Percentiles rank a stretch among this genome's conserved stretches.
Evolutionary conservation across 345 rosid species (phyloP).

Genomic region (Eucalyptus rudis): DNA sequence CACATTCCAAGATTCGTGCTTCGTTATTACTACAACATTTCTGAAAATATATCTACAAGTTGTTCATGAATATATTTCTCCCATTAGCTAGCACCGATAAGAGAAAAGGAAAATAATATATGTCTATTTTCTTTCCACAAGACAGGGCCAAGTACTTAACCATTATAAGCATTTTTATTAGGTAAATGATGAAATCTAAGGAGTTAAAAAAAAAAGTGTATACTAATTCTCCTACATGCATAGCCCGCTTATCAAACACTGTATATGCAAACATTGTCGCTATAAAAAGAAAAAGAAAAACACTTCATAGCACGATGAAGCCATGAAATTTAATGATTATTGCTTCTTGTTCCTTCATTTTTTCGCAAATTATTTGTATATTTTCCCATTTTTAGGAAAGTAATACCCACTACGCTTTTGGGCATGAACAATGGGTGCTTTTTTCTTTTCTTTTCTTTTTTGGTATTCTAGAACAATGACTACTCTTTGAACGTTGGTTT

Average conservation of each 20-base stretch:
- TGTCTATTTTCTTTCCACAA: neutral
- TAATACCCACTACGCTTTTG: neutral
- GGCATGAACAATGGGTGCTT: neutral
- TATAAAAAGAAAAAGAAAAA: neutral
- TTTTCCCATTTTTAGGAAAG: neutral
- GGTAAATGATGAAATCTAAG: neutral
- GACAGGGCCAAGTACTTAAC: neutral
- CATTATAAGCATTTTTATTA: neutral
- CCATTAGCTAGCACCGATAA: neutral
- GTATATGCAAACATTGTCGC: neutral
- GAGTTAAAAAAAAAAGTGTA: neutral
- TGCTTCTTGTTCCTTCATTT: neutral
- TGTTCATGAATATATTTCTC: neutral
- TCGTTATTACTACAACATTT: neutral
- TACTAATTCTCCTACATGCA: neutral
- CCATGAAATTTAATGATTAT: neutral
- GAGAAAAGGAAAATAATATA: neutral
- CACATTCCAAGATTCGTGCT: neutral
- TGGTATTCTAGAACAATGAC: neutral
- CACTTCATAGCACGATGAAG: neutral
- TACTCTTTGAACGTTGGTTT: neutral
- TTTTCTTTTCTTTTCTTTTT: no score
- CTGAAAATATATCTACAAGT: neutral
- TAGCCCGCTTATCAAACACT: neutral
- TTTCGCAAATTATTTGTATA: neutral